A percentile compares a stretch with the other conserved stretches of the same genome.
phyloP scores from a whole-genome alignment of 306 rosid genomes.

The Oemleria cerasiformis region DNA sequence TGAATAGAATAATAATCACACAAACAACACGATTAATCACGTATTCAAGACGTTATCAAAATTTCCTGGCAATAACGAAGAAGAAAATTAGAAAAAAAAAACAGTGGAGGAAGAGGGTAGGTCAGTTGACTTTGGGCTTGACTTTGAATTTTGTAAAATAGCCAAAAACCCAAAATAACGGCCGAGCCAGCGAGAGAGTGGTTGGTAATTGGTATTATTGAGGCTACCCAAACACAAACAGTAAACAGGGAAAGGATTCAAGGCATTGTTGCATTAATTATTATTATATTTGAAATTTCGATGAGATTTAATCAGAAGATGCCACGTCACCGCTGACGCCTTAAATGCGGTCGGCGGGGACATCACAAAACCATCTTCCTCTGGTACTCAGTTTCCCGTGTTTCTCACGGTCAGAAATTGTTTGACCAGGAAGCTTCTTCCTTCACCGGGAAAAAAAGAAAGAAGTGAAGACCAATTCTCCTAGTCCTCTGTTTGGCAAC shows the following conservation, averaged over 20 bases:
- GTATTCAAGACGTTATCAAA: too few relatives aligned
- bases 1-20: too few relatives aligned
- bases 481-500: neutral
- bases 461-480: slow-evolving; percentile 7
- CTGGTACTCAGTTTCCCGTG: neutral
- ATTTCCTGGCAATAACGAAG: neutral
- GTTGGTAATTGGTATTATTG: neutral
- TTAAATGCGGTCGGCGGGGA: slow-evolving; percentile 33
- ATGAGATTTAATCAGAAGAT: neutral
- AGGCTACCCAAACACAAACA: neutral
- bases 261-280: neutral
- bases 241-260: neutral
- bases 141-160: neutral
- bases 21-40: too few relatives aligned
- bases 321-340: slow-evolving; percentile 27
- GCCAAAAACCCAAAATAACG: neutral
- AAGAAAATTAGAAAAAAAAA: neutral
- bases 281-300: too few relatives aligned
- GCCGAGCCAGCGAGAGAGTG: neutral
- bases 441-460: slow-evolving; percentile 11
- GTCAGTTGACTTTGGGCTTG: neutral
- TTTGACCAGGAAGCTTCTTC: slow-evolving; percentile 15
- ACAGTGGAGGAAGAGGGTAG: neutral
- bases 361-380: neutral
- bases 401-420: slow-evolving; percentile 4